These are phyloP conservation scores for Dipteronia sinensis DNA, from an alignment of 345 rosid species.

Conservation along the genomic window DNA sequence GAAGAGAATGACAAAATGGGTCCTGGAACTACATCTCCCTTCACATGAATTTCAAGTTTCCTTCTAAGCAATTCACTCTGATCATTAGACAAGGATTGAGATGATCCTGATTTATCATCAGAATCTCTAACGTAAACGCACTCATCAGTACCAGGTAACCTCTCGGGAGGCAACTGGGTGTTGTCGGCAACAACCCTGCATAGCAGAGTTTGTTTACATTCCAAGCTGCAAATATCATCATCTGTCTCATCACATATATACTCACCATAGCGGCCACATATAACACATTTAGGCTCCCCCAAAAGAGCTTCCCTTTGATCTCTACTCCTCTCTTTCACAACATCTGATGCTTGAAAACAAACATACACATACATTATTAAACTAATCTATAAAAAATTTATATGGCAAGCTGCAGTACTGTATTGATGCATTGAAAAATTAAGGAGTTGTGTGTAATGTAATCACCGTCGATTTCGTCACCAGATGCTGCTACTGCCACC, in stretches of 20 bases:
- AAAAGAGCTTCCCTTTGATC: slow-evolving; percentile 76
- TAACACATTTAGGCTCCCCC: slow-evolving; percentile 72
- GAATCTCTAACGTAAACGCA: slow-evolving; percentile 72
- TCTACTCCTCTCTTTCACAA: slow-evolving; percentile 53
- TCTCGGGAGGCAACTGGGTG: slow-evolving; percentile 25
- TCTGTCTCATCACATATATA: slow-evolving; percentile 84
- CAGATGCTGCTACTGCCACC: not conserved
- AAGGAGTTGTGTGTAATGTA: not conserved
- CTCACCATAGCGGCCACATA: slow-evolving; percentile 87
- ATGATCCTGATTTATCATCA: slow-evolving; percentile 25
- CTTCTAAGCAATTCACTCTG: slow-evolving; percentile 59
- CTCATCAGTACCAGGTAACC: slow-evolving; percentile 68
- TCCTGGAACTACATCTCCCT: slow-evolving; percentile 55
- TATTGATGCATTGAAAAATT: too few species aligned
- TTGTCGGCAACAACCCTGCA: slow-evolving; percentile 28
- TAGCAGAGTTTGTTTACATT: slow-evolving; percentile 66
- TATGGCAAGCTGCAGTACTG: not conserved
- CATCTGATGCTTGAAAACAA: slow-evolving; percentile 17
- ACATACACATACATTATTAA: not conserved
- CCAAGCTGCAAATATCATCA: slow-evolving; percentile 88
- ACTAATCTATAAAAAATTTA: not conserved
- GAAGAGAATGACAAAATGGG: slow-evolving; percentile 70
- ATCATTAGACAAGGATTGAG: slow-evolving; percentile 31
- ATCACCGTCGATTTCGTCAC: slow-evolving; percentile 2
- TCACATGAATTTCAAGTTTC: slow-evolving; percentile 70